Evolutionary conservation across 78 protist genomes (phyloP).

Genomic region (Dictyostelium brefeldianum): DNA sequence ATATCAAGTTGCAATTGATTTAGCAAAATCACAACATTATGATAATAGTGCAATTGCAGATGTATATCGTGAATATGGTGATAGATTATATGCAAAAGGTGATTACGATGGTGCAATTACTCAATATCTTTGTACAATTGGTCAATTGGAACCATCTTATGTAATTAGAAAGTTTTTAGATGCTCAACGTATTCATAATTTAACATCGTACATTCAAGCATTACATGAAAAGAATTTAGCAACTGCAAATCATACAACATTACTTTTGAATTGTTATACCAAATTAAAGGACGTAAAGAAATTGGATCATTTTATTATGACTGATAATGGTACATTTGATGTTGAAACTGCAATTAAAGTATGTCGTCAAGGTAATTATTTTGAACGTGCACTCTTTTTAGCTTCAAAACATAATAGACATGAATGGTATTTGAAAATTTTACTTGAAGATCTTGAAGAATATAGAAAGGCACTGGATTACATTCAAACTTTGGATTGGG

Average conservation of each 20-base stretch:
- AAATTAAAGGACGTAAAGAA: conserved; percentile 92
- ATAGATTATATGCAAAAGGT: conserved; percentile 91
- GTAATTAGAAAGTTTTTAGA: conserved; percentile 97
- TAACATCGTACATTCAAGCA: conserved; percentile 94
- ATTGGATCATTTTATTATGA: conserved; percentile 92
- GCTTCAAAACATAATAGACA: conserved; percentile 81
- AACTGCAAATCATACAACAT: conserved; percentile 96
- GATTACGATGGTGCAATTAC: conserved; percentile 94
- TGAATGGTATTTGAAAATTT: conserved; percentile 91
- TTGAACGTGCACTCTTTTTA: conserved; percentile 90
- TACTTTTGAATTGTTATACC: conserved; percentile 97
- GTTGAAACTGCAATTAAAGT: conserved; percentile 96
- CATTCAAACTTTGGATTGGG: conserved; percentile 81
- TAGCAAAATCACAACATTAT: conserved; percentile 88
- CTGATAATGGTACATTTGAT: conserved; percentile 89
- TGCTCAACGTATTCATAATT: conserved; percentile 96
- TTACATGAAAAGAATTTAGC: conserved; percentile 92
- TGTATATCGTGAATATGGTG: conserved; percentile 95
- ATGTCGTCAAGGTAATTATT: conserved; percentile 93
- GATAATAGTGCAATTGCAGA: conserved; percentile 89
- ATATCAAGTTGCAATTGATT: conserved; percentile 91
- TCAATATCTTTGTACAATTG: conserved; percentile 97
- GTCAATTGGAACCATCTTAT: conserved; percentile 97
- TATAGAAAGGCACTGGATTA: conserved; percentile 87
- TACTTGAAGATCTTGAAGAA: conserved; percentile 87